A percentile compares a stretch with the other conserved stretches of the same genome.
Conservation (phyloP, 176 grass and related monocot genomes). For the Aegilops tauschii region DNA sequence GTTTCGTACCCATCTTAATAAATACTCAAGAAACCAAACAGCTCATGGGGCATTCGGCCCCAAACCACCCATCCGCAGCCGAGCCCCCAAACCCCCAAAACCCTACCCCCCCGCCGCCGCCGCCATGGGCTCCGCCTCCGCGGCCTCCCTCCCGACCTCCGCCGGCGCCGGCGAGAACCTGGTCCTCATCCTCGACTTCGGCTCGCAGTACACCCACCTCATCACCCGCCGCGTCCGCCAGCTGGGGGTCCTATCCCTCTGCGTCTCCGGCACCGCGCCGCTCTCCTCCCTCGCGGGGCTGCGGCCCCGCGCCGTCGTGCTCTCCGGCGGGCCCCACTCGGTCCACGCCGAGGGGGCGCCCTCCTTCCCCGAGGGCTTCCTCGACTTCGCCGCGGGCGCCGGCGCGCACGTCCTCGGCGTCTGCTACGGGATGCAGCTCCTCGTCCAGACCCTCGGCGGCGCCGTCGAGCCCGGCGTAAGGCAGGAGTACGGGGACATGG, state of each 20-base stretch:
- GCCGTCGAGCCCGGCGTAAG: constrained; percentile 40
- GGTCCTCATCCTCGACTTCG: constrained; percentile 79
- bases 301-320: constrained; percentile 51
- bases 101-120: constrained; percentile 38
- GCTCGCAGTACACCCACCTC: constrained; percentile 89
- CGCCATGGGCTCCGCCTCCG: not conserved
- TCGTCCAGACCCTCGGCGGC: constrained; percentile 76
- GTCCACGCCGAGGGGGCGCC: constrained; percentile 50
- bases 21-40: not conserved
- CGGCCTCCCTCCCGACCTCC: not conserved
- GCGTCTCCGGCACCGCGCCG: constrained; percentile 70
- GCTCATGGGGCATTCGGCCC: not conserved
- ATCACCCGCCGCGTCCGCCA: constrained; percentile 87
- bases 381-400: constrained; percentile 29
- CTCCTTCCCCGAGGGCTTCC: constrained; percentile 55
- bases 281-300: constrained; percentile 47
- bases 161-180: constrained; percentile 48
- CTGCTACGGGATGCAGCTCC: constrained; percentile 89
- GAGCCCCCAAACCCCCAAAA: constrained; percentile 14
- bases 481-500: constrained; percentile 88
- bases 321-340: constrained; percentile 70
- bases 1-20: too few relatives aligned
- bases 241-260: constrained; percentile 78
- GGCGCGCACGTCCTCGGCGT: constrained; percentile 68
- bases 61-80: not conserved